Base-by-base conservation (phyloP, 352 stramenopile species). In the Phytopythium chamaehyphon region DNA sequence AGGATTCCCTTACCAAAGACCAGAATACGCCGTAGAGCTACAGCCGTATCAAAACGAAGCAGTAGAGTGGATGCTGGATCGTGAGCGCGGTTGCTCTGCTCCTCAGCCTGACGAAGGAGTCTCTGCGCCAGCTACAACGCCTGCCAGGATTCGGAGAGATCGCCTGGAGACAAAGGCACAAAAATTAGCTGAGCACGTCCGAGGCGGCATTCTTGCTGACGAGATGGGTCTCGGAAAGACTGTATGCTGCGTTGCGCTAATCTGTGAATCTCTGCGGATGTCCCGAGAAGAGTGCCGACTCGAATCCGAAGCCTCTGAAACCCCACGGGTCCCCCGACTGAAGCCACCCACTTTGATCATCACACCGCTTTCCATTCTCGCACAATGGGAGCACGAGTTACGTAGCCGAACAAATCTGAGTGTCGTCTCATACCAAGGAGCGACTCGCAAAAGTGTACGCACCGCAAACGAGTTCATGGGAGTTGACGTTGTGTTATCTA, bases 171-270 rank as follows among this genome's bases (percentile, higher is more conserved):
- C 63, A 16, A 46, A 59, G 26, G 57, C 76, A 6, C 65, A 79
- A 24, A 55, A 66, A 23, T 55, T 83, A 31, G 57, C 76, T 1
- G 56, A 73, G 3, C 69, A 71, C 14, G 60, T 84, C n/a, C 71
- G 69, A 8, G 87, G 87, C 7, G 88, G 88, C 14, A 81, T 96
- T 18, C 55, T 96, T 7, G 85, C 83, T 2, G 88, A 96, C 63
- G 86, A 96, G 47, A 95, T 95, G 86, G 88, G 86, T 0, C 59
- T 96, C 22, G 88, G 88, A 14, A 96, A 95, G 57, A 98, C 95
- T 0, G 73, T 98, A 2, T 91, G 84, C 44, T 92, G 84, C 21
- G 75, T 96, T 23, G 80, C 79, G 14, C 61, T 93, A 19, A 83
- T 92, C 36, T 86, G 74, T 51, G 70, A 86, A 58, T 88, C 73